Evolutionary conservation across 768 basidiomycete species (phyloP), one percentile per base, ranked within the genome.

Genomic region (Dictyophora rubrovolvata): DNA sequence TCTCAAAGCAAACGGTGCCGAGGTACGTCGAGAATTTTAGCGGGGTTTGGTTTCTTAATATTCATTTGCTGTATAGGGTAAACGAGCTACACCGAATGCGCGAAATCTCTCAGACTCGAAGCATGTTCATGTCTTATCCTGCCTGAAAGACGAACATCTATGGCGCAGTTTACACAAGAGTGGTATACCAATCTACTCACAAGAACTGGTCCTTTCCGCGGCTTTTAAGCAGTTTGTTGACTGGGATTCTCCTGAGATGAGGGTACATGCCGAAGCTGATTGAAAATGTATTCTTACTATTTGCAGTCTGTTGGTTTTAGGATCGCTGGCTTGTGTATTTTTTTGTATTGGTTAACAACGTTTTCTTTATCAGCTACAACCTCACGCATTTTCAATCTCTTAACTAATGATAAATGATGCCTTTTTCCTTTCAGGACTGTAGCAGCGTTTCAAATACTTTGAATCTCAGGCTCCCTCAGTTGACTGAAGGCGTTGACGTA

Each of bases 61-160:
- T 6, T 60, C 55, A 10, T 48, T 51, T 50, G 18, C 58, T 22
- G 53, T 35, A 49, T 46, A 46, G 33, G 54, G 21, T 49, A n/a
- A 37, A 22, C 54, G 81, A 79, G 59, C 79, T 3, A 74, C 70
- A 10, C 85, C 84, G 0, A 86, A 82, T 0, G 62, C 71, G 34
- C 81, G 85, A 1, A 77, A 80, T 16, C 65, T 87, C 20, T 79
- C 73, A 34, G 77, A 63, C 21, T 69, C 74, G 6, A 77, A 85
- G 35, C 77, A 81, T 65, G 75, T 91, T 33, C 77, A 81, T 65
- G 75, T 91, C 33, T 75, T 93, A 28, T 89, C 88, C 0, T 83
- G 82, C 60, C 69, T 70, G 23, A 82, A 81, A 21, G 90, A 92
- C 63, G 71, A 71, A 22, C 72, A 77, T 1, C 78, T 86, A 16